These are phyloP conservation scores for Pseudogymnoascus sp. DNA, from an alignment of 2,329 filamentous ascomycete genomes.

Conservation along the genomic window DNA sequence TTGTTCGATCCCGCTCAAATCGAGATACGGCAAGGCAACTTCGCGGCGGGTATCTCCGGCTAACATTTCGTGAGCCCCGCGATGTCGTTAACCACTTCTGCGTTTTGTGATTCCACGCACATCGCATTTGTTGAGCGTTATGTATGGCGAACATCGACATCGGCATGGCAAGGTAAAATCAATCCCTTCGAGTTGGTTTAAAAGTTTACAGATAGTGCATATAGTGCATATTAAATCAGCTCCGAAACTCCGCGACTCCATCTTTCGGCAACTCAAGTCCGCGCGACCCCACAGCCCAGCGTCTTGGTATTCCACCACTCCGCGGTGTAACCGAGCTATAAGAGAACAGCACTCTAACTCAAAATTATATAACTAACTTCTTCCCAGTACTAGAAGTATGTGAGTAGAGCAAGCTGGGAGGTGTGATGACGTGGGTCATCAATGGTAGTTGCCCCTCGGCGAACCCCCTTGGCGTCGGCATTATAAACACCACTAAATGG, in stretches of 20 bases:
- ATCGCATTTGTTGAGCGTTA: neutral
- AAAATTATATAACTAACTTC: neutral
- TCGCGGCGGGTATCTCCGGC: neutral
- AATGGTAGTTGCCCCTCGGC: neutral
- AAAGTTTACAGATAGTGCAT: neutral
- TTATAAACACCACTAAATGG: neutral
- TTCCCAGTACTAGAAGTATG: neutral
- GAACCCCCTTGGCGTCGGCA: neutral
- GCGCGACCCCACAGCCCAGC: neutral
- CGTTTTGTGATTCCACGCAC: neutral
- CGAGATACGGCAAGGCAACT: neutral
- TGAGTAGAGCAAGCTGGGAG: neutral
- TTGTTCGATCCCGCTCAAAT: neutral
- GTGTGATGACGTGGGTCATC: neutral
- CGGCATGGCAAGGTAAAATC: neutral
- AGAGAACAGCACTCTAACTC: neutral
- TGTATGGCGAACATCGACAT: neutral
- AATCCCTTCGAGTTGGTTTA: neutral
- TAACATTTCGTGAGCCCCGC: no score
- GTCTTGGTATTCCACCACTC: slow-evolving; percentile 1
- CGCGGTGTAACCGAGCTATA: neutral
- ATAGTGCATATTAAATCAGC: neutral
- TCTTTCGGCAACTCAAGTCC: neutral
- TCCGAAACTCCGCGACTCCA: neutral
- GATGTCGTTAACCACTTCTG: neutral